Evolutionary conservation across 164 flowering plant species (phyloP), one percentile per base, ranked within the genome.

Genomic region (Euptelea pleiosperma): DNA sequence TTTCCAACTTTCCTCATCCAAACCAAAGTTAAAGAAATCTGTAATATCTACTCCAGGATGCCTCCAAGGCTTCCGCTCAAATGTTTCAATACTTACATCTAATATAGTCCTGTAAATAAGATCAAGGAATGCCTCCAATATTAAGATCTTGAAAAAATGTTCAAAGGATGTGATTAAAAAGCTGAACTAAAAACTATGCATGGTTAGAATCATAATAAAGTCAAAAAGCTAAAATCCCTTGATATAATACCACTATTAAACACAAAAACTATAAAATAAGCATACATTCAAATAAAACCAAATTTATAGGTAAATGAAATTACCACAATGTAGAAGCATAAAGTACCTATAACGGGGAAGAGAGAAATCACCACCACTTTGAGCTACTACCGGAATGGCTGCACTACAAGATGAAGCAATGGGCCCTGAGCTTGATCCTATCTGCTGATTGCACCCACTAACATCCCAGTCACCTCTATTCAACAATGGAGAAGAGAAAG

Each of bases 1-100:
- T 60, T 79, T 82, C 91, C 91, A 82, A 55, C 80, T 77, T 53
- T 76, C 79, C 78, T 85, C 87, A n/a, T 77, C 66, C 35, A 85
- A 75, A 19, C 83, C 86, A 64, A 76, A 82, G 52, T 85, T 85
- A 52, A 85, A 85, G 63, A 67, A 85, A 62, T 81, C 83, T 21
- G 86, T 73, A 22, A 74, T 64, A 70, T 81, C 81, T 9, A 66
- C 83, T 46, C 83, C 86, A 57, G 78, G 76, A 67, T 68, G 33
- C 69, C 80, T 79, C 87, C 91, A 81, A 19, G 82, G 80, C 66
- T 82, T 85, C 63, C 62, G 61, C 34, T 77, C 77, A 49, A 82
- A 72, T 28, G 64, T 16, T 52, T 81, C 78, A 64, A 79, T 66
- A 60, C 68, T 66, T 55, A 79, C 67, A 53, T 82, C 81, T 6